Evolutionary conservation across 1,284 basidiomycete genomes (phyloP), one percentile per base, ranked within the genome.

Genomic region (Sparassis latifolia): DNA sequence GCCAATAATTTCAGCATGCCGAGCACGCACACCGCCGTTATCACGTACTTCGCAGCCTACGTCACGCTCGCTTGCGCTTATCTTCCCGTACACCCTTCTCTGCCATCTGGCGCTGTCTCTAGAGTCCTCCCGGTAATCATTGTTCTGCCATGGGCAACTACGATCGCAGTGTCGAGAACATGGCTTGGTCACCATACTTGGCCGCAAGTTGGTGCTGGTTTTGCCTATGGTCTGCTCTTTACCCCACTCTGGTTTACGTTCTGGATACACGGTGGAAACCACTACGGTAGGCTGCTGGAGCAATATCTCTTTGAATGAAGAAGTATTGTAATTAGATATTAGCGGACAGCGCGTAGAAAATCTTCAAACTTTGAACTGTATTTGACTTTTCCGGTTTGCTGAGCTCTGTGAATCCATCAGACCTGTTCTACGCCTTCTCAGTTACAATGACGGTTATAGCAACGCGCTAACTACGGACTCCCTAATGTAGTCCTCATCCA

Each of bases 111-210:
- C 10, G 47, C 61, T 28, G 51, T 66, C 30, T 67, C 65, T 39
- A 71, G 76, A 42, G 49, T 71, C 2, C 38, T 79, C 4, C 70
- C 75, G 0, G 74, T 75, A 1, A 32, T 79, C 3, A 58, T 84
- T 38, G 68, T 74, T 10, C 55, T 82, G 3, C 79, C 80, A 3
- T 85, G 75, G 77, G 79, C 78, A 27, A 56, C 62, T 12, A 62
- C 74, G 5, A 78, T 91, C 45, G 70, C 84, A 2, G 68, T 79
- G 57, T 91, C 87, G 27, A 73, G 92, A 43, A 77, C 91, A 40
- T 83, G 82, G 80, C 72, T 94, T 27, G 88, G 89, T 0, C 85
- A 93, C 63, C 91, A 95, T 68, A 91, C 88, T 1, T 77, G 74
- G 71, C 67, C 73, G 0, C 91, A 94, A 59, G 85, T 92, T 5